These are phyloP conservation scores for Calamus simplicifolius DNA, from an alignment of 176 grass and related monocot species.

Conservation along the genomic window DNA sequence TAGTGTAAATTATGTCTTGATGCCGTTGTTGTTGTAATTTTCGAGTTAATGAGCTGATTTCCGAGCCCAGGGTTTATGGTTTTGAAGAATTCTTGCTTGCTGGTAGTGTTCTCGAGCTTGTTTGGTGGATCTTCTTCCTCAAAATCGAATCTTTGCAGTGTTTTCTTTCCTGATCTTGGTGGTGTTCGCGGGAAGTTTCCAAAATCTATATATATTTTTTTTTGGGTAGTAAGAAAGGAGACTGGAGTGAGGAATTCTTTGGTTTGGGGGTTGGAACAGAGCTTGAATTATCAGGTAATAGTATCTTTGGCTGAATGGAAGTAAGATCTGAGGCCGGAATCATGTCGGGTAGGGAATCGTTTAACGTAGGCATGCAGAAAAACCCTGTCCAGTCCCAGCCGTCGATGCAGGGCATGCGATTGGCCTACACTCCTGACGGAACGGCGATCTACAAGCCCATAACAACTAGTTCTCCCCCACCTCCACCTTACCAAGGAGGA, in stretches of 20 bases:
- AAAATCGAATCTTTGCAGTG: neutral
- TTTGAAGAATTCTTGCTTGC: conserved; percentile 25
- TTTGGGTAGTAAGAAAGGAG: no score
- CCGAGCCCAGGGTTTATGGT: conserved; percentile 28
- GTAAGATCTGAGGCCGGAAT: conserved; percentile 80
- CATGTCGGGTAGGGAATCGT: conserved; percentile 67
- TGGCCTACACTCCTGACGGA: conserved; percentile 74
- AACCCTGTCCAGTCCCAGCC: conserved; percentile 35
- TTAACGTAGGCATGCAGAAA: conserved; percentile 61
- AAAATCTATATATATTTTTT: no score
- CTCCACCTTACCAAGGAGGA: conserved; percentile 34
- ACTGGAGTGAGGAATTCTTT: neutral
- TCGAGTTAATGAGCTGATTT: conserved; percentile 20
- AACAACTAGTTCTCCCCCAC: conserved; percentile 24
- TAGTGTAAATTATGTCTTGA: conserved; percentile 28
- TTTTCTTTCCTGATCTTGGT: no score
- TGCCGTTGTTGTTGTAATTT: conserved; percentile 15
- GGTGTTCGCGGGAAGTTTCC: no score
- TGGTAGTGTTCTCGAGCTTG: conserved; percentile 18
- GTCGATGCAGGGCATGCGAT: conserved; percentile 71
- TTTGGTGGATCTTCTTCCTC: conserved; percentile 20
- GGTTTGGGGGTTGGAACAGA: conserved; percentile 2
- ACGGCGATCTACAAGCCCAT: conserved; percentile 73
- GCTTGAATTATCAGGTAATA: conserved; percentile 11
- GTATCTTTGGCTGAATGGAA: conserved; percentile 60